A percentile compares a stretch with the other conserved stretches of the same genome.
Evolutionary conservation across 2,329 filamentous ascomycete species (phyloP).

Genomic region (Amauroascus niger): DNA sequence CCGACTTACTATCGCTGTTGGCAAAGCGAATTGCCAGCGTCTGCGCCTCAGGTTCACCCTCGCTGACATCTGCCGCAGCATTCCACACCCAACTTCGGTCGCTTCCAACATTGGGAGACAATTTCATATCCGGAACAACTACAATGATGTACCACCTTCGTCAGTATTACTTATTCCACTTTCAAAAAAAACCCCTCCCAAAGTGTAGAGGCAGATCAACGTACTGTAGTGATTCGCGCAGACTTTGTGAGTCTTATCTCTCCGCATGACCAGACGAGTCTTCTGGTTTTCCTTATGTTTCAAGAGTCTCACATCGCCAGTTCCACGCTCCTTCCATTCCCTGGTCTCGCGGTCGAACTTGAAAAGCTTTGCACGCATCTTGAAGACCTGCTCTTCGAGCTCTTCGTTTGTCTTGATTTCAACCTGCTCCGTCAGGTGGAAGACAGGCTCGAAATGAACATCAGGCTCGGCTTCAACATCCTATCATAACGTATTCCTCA

Average conservation of each 20-base stretch:
- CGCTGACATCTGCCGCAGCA: constrained; percentile 90
- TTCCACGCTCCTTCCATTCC: constrained; percentile 99
- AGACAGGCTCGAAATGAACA: constrained; percentile 93
- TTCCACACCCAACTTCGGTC: constrained; percentile 99
- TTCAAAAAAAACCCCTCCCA: too few species aligned
- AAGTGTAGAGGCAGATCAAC: constrained; percentile 27
- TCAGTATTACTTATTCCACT: constrained; percentile 17
- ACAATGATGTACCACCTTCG: constrained; percentile 8
- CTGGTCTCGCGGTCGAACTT: constrained; percentile 84
- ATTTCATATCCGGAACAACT: constrained; percentile 99
- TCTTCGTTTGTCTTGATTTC: constrained; percentile 98
- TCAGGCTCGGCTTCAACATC: constrained; percentile 81
- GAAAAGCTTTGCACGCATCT: constrained; percentile 99
- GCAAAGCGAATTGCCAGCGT: constrained; percentile 95
- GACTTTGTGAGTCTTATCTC: constrained; percentile 99
- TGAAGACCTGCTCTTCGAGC: constrained; percentile 92
- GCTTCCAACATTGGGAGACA: constrained; percentile 93
- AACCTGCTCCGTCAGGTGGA: constrained; percentile 91
- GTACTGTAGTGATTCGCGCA: constrained; percentile 99
- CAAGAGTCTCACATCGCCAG: constrained; percentile 87
- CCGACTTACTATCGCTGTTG: constrained; percentile 81
- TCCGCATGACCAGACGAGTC: constrained; percentile 94
- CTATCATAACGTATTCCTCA: constrained; percentile 23
- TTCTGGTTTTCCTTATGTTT: constrained; percentile 99
- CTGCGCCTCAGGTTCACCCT: constrained; percentile 92